Percentiles rank a stretch among this genome's conserved stretches.
Evolutionary conservation across 1,284 basidiomycete species (phyloP).

Genomic region (Ceratobasidium sp.): DNA sequence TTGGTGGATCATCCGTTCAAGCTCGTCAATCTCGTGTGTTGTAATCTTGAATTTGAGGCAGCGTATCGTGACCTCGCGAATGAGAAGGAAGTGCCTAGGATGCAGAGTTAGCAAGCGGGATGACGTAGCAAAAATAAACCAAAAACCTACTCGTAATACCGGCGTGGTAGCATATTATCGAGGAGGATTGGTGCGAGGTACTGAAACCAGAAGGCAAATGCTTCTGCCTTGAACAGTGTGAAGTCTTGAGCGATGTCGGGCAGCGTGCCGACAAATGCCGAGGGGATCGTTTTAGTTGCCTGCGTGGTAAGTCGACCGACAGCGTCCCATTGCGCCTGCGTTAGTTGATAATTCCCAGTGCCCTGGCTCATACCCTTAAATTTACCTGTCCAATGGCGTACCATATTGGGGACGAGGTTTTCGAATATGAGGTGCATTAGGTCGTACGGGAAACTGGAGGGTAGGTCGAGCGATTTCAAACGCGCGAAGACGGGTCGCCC

Average conservation of each 20-base stretch:
- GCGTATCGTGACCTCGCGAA: slow-evolving; percentile 19
- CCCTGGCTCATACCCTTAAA: neutral
- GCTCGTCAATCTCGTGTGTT: neutral
- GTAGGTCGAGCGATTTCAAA: neutral
- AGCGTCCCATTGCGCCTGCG: no score
- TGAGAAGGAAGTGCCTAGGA: slow-evolving; percentile 37
- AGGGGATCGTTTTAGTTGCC: slow-evolving; percentile 54
- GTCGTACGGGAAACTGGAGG: neutral
- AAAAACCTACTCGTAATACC: slow-evolving; percentile 57
- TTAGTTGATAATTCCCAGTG: no score
- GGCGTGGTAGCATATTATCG: neutral
- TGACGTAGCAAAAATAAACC: slow-evolving; percentile 28
- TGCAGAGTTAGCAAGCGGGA: neutral
- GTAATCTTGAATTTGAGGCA: slow-evolving; percentile 34
- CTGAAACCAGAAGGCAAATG: slow-evolving; percentile 58
- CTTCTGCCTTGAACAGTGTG: slow-evolving; percentile 56
- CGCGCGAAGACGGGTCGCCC: neutral
- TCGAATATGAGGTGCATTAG: neutral
- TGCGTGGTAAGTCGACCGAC: slow-evolving; percentile 50
- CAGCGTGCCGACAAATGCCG: slow-evolving; percentile 53
- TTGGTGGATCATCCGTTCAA: slow-evolving; percentile 8
- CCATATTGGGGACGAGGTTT: neutral
- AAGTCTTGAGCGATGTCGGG: slow-evolving; percentile 53
- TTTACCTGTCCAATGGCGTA: neutral
- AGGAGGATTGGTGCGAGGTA: slow-evolving; percentile 49